phyloP scores from a whole-genome alignment of 805 yeast genomes.

The Pichia eremophila region DNA sequence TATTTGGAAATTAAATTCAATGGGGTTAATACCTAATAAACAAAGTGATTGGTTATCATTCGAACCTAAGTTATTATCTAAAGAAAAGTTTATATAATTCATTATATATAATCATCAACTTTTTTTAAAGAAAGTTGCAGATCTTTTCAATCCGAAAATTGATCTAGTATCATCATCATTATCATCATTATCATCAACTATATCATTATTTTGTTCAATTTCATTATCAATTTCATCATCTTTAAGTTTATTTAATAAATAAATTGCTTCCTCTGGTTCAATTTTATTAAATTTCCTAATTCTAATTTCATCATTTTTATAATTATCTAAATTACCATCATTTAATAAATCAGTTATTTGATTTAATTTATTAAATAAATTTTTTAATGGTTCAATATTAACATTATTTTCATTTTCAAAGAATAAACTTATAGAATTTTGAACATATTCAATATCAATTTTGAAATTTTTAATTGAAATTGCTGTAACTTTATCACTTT shows the following conservation, averaged over 20 bases:
- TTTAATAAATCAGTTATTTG: constrained; percentile 70
- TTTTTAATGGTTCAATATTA: constrained; percentile 3
- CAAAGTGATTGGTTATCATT: constrained; percentile 89
- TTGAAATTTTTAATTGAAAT: constrained; percentile 66
- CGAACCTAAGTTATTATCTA: constrained; percentile 39
- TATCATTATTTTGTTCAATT: background rate
- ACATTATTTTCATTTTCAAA: constrained; percentile 2
- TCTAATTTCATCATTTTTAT: constrained; percentile 43
- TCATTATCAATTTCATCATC: background rate
- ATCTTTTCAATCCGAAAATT: constrained; percentile 20
- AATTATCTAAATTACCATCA: constrained; percentile 36
- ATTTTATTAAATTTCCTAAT: constrained; percentile 66
- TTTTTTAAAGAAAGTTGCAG: constrained; percentile 11
- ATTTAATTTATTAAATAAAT: constrained; percentile 55
- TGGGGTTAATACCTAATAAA: constrained; percentile 88
- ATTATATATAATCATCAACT: background rate
- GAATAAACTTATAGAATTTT: constrained; percentile 38
- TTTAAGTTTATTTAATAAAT: constrained; percentile 45
- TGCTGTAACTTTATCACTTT: constrained; percentile 44
- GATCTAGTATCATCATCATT: constrained; percentile 17
- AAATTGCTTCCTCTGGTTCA: constrained; percentile 60
- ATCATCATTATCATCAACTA: constrained; percentile 3
- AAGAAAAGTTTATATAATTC: constrained; percentile 10
- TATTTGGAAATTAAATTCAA: constrained; percentile 68
- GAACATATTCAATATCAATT: constrained; percentile 70